Base-by-base conservation (phyloP, 2,329 filamentous ascomycete genomes). In the Aaosphaeria pasadenensis region DNA sequence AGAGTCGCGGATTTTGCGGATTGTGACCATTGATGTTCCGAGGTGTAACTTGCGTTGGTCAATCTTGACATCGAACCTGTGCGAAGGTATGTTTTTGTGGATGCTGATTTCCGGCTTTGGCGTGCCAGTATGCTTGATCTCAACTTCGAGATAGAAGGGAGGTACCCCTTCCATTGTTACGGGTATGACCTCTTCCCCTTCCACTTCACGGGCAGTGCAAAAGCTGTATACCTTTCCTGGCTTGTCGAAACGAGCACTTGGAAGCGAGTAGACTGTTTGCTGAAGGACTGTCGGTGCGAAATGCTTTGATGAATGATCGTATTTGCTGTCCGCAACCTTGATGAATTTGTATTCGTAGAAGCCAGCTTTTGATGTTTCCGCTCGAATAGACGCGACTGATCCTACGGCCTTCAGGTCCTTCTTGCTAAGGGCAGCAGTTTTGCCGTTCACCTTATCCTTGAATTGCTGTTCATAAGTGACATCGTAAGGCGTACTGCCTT, bases 161-260 rank as follows among this genome's bases (percentile, higher is more conserved):
- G 92, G 84, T 11, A 86, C 77, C 36, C 94, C 94, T 50, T 87
- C 87, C 13, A 99, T 79, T 2, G 82, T 85, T 50, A 99, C 87
- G 0, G 92, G 91, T 46, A 99, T 96, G 38, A 83, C 84, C 63
- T 99, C 91, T 60, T 95, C 89, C 31, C 85, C 83, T 46, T 84
- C 83, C 44, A 87, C 82, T 60, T 96, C 89, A 42, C 91, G 85
- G 67, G 91, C 87, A 73, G 39, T 40, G 30, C 94, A 99, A 71
- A 92, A 96, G 67, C 94, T 95, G 77, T 96, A 96, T 1, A 89
- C 91, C 69, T 94, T 94, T 11, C 91, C 91, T 3, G 91, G 89
- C 56, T 89, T 89, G 49, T 81, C 79, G 64, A 99, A 99, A 5
- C 81, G 78, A 4, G 91, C 94, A 2, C 85, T 83, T 1, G 94